Conservation (phyloP, 1,284 basidiomycete genomes). For the Ceratobasidium sp. region DNA sequence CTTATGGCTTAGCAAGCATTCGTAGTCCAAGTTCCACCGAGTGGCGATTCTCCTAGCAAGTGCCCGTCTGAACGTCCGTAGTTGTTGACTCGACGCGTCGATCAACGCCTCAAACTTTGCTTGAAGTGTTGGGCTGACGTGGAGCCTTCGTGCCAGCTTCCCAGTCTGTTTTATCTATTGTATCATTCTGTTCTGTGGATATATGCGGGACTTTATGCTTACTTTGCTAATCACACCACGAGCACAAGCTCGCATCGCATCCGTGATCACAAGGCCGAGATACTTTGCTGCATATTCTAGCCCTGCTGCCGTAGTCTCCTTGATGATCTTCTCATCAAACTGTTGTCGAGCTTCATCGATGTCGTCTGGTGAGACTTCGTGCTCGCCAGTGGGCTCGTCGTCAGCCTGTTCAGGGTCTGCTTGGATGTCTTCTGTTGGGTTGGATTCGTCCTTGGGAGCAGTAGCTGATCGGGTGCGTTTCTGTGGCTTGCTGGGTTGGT, state of each 20-base stretch:
- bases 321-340: background rate
- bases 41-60: background rate
- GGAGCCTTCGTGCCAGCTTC: background rate
- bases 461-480: background rate
- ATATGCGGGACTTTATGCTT: background rate
- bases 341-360: background rate
- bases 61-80: background rate
- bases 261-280: background rate
- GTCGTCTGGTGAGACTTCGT: background rate
- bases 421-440: background rate
- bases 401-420: background rate
- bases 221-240: constrained; percentile 20
- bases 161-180: background rate
- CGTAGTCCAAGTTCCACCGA: constrained; percentile 26
- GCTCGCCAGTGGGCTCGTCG: background rate
- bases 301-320: background rate
- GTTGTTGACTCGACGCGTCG: background rate
- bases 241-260: background rate
- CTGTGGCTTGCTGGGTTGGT: background rate
- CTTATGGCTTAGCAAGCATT: background rate
- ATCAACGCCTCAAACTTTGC: constrained; percentile 4
- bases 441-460: background rate
- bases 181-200: background rate
- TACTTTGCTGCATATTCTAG: background rate
- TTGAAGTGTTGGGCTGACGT: constrained; percentile 6